Conservation (phyloP, 306 rosid species). For the Cicer arietinum region DNA sequence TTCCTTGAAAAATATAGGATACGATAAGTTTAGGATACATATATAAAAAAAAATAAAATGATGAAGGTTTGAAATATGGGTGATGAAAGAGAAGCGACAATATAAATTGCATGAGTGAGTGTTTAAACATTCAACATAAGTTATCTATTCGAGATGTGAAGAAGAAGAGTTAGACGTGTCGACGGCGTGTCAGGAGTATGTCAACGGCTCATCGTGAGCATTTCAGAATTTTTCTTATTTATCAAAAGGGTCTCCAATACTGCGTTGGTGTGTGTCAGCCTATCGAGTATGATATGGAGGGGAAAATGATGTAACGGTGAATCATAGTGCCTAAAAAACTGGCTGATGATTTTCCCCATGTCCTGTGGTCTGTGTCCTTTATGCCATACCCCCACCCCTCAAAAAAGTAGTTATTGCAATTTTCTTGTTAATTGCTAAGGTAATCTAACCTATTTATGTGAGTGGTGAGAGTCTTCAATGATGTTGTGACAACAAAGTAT, state of each 20-base stretch:
- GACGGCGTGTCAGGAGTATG: background rate
- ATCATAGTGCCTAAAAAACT: conserved; percentile 5
- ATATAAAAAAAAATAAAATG: background rate
- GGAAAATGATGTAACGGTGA: background rate
- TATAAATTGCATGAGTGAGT: conserved; percentile 21
- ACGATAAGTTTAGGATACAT: background rate
- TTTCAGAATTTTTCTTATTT: background rate
- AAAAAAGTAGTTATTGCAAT: background rate
- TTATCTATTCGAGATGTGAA: background rate
- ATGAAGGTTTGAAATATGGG: conserved; percentile 3
- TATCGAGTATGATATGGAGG: background rate
- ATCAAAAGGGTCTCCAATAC: background rate
- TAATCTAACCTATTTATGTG: conserved; percentile 14
- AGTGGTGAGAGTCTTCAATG: background rate
- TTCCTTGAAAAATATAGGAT: background rate
- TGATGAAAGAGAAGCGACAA: background rate
- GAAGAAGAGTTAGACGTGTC: background rate
- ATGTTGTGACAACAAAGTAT: background rate
- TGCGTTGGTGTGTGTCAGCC: background rate
- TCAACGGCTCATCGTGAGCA: background rate
- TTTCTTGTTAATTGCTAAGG: conserved; percentile 5
- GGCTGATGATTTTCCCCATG: background rate
- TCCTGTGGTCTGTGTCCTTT: background rate
- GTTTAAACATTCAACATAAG: background rate
- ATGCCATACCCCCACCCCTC: background rate